These are phyloP conservation scores for Cornus controversa DNA, from an alignment of 148 eudicot species.

Conservation along the genomic window DNA sequence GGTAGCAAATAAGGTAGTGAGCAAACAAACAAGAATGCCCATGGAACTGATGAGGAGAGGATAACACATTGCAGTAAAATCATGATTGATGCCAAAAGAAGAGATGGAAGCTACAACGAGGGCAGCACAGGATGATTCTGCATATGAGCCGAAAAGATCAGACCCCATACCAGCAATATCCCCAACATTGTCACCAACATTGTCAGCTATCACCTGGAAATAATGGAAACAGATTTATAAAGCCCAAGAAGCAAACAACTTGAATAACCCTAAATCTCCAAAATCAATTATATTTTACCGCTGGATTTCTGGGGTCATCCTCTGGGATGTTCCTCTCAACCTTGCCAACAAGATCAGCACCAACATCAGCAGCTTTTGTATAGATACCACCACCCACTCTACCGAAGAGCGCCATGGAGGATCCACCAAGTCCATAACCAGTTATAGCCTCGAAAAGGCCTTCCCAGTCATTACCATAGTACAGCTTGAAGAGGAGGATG, in stretches of 20 bases:
- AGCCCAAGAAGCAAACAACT: neutral
- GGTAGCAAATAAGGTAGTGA: constrained; percentile 46
- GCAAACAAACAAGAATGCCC: constrained; percentile 44
- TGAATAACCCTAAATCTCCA: neutral
- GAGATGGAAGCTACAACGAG: constrained; percentile 51
- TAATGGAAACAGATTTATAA: neutral
- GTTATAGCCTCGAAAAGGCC: constrained; percentile 54
- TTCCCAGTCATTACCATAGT: constrained; percentile 55
- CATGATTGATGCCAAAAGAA: constrained; percentile 43
- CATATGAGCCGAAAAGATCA: constrained; percentile 50
- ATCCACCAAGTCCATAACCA: constrained; percentile 61
- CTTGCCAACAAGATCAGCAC: constrained; percentile 54
- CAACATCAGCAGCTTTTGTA: constrained; percentile 56
- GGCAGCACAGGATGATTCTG: constrained; percentile 53
- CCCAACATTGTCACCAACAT: constrained; percentile 54
- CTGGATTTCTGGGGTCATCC: constrained; percentile 56
- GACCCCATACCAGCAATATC: constrained; percentile 64
- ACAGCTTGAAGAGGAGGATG: constrained; percentile 41
- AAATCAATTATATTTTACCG: constrained; percentile 22
- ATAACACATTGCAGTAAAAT: constrained; percentile 39
- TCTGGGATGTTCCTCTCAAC: constrained; percentile 52
- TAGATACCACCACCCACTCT: constrained; percentile 60
- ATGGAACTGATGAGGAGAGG: constrained; percentile 43
- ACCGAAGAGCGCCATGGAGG: constrained; percentile 58
- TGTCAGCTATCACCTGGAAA: constrained; percentile 46